Evolutionary conservation across 108 stramenopile genomes (phyloP), one percentile per base, ranked within the genome.

Genomic region (Hondaea fermentalgiana): DNA sequence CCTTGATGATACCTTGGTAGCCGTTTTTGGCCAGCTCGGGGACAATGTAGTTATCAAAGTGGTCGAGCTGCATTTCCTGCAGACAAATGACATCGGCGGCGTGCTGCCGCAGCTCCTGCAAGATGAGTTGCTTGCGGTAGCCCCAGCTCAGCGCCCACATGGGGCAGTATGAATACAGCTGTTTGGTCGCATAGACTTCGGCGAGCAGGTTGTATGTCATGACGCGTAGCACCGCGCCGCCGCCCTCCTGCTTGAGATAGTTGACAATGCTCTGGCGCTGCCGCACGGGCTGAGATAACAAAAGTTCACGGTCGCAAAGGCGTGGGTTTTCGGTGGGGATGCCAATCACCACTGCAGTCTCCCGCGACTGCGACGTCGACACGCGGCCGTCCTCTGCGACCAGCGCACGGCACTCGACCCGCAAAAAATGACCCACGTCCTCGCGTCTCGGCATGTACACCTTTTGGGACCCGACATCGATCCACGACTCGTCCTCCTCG

Each of bases 11-110:
- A 29, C 98, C 98, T 43, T 98, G 97, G 89, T 95, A 99, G 5
- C 99, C 99, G 59, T 93, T 93, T 59, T 96, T 95, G 60, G 92
- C 93, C 92, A 99, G 93, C 44, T 95, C 93, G 89, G 96, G 97
- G 72, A 96, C 95, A 16, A 98, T 59, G 91, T 97, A 94, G 83
- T 93, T 93, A 83, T 97, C 96, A 89, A 97, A 99, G 89, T 98
- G 97, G 90, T 99, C 99, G 3, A 97, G 96, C 92, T 99, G 99
- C 44, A 98, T 96, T 92, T 99, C 99, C 92, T 99, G 99, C 92
- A 99, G 92, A 93, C 98, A 98, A 16, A 99, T 89, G 60, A 99
- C 95, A 93, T 99, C 99, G 28, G 96, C 98, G 93, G 97, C 97
- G n/a, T 95, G 89, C 49, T 90, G 88, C n/a, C 59, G 64, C 72